A percentile compares a stretch with the other conserved stretches of the same genome.
These are phyloP conservation scores for Candida ficus DNA, from an alignment of 805 yeast species.

Conservation along the genomic window DNA sequence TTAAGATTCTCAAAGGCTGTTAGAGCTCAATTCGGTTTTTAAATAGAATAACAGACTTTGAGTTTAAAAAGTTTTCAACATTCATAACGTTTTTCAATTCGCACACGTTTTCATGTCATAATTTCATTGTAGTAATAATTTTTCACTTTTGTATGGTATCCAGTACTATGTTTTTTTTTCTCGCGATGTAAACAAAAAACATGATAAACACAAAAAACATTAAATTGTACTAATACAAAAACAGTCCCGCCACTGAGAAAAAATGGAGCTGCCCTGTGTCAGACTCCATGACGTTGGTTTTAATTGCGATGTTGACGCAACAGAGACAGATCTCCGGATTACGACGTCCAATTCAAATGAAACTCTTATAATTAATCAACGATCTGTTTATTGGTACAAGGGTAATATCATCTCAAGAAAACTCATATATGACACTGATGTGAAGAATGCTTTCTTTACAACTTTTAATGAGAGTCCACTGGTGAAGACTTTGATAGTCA, in stretches of 20 bases:
- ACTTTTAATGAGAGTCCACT: slow-evolving; percentile 30
- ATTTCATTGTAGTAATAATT: too few relatives aligned
- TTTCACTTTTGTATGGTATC: neutral
- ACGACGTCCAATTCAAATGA: slow-evolving; percentile 11
- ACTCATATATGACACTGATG: slow-evolving; percentile 42
- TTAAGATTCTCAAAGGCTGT: slow-evolving; percentile 65
- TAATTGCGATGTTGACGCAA: neutral
- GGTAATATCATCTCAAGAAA: slow-evolving; percentile 47
- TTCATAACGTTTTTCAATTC: too few relatives aligned
- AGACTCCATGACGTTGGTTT: slow-evolving; percentile 3
- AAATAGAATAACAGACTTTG: neutral
- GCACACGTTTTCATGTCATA: too few relatives aligned
- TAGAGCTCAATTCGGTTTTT: slow-evolving; percentile 41
- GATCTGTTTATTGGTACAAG: slow-evolving; percentile 34
- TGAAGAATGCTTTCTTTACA: slow-evolving; percentile 60
- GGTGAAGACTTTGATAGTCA: slow-evolving; percentile 48
- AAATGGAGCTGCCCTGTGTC: slow-evolving; percentile 8
- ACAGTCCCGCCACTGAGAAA: too few relatives aligned
- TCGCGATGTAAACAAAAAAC: neutral
- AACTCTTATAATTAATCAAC: slow-evolving; percentile 13
- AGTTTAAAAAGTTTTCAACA: too few relatives aligned
- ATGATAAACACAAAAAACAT: neutral
- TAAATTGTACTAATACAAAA: neutral
- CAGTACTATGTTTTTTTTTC: neutral
- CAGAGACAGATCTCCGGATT: too few relatives aligned